Base-by-base conservation (phyloP, 225 moss, liverwort and hornwort species). In the Pseudoscleropodium purum region DNA sequence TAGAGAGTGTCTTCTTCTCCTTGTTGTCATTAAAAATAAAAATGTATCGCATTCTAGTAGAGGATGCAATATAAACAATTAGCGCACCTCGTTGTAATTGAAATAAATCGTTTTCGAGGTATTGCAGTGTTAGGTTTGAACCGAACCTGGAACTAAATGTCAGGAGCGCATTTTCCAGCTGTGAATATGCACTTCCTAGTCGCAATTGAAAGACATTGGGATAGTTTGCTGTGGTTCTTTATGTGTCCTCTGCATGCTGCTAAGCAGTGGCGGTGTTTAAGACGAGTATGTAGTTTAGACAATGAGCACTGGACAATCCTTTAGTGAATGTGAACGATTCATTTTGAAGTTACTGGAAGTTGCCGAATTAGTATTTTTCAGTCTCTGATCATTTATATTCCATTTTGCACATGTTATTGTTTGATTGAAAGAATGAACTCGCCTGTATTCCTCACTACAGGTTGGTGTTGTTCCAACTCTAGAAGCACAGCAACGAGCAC, bases 401-500 rank as follows among this genome's bases (percentile, higher is more conserved):
- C 73, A 62, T 83, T 76, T 76, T 66, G 66, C n/a, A 52, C 37
- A 56, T 82, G 57, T 57, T n/a, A n/a, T 60, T 81, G 67, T 39
- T 85, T 69, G 81, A 85, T 79, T 47, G 56, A 72, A 85, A 86
- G 43, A 37, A 31, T 21, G 51, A 65, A 76, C 45, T 84, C 39
- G 39, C 80, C 37, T 91, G 76, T 63, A n/a, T 84, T 62, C 29
- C 82, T 66, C 36, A 57, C 83, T 54, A 39, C 94, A 98, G 98
- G 91, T 97, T 87, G 99, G 99, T 87, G 91, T 99, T 62, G 94
- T 99, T 69, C 78, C 95, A 84, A 96, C 94, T 68, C 90, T 89
- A 69, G 99, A 99, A 89, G 99, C 99, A 84, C 92, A 95, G 81
- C 94, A 95, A 89, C 93, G 95, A 91, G 93, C 99, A n/a, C 92